Evolutionary conservation across 1,284 basidiomycete species (phyloP).

Genomic region (Boletus semigastroideus): DNA sequence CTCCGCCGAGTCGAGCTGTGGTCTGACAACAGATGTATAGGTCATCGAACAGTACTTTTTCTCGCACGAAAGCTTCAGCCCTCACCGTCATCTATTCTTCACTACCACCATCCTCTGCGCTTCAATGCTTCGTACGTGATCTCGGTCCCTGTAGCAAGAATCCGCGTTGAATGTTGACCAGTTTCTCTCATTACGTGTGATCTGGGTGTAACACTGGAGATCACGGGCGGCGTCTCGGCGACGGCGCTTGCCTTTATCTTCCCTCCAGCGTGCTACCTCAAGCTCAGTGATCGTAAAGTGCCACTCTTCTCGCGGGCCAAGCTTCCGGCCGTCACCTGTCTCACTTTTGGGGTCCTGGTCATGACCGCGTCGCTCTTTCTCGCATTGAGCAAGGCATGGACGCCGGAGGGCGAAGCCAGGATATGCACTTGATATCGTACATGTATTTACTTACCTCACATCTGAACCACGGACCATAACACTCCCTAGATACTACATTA

Average conservation of each 20-base stretch:
- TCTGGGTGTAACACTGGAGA: slow-evolving; percentile 95
- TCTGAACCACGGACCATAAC: slow-evolving; percentile 10
- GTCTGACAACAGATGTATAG: slow-evolving; percentile 37
- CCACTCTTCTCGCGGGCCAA: slow-evolving; percentile 70
- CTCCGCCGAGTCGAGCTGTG: not conserved
- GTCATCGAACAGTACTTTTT: slow-evolving; percentile 95
- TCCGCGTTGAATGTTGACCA: slow-evolving; percentile 31
- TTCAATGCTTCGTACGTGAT: slow-evolving; percentile 75
- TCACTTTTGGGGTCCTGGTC: slow-evolving; percentile 75
- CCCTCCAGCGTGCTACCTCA: slow-evolving; percentile 85
- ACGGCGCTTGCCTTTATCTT: slow-evolving; percentile 95
- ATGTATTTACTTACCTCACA: slow-evolving; percentile 21
- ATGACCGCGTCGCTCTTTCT: slow-evolving; percentile 76
- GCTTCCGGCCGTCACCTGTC: slow-evolving; percentile 74
- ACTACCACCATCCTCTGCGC: slow-evolving; percentile 84
- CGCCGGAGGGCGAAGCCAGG: slow-evolving; percentile 63
- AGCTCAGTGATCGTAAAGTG: slow-evolving; percentile 58
- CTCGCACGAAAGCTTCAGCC: slow-evolving; percentile 77
- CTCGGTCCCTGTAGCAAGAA: not conserved
- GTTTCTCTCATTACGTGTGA: slow-evolving; percentile 95
- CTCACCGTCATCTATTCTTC: slow-evolving; percentile 87
- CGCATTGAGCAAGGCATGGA: slow-evolving; percentile 76
- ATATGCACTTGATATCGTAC: slow-evolving; percentile 53
- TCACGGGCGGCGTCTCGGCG: slow-evolving; percentile 93
- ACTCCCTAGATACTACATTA: slow-evolving; percentile 4